Evolutionary conservation across 106 monocot species (phyloP).

Genomic region (Triglochin maritima): DNA sequence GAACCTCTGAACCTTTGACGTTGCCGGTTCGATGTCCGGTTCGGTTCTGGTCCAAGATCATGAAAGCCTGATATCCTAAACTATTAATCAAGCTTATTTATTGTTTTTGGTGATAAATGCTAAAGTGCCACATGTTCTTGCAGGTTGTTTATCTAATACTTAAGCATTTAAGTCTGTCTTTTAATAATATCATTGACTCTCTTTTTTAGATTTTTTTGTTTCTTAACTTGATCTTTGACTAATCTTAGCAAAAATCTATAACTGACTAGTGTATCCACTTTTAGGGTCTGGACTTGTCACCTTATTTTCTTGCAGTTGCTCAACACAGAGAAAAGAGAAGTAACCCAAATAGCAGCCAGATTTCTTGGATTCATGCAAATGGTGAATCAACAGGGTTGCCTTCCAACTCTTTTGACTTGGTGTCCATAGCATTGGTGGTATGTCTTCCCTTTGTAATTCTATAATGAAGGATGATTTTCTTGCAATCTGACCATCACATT

Average conservation of each 20-base stretch:
- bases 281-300: conserved; percentile 76
- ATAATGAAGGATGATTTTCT: not conserved
- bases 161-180: too few relatives aligned
- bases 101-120: too few relatives aligned
- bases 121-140: too few relatives aligned
- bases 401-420: conserved; percentile 63
- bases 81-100: too few relatives aligned
- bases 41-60: too few relatives aligned
- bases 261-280: too few relatives aligned
- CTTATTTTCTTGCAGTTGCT: conserved; percentile 79
- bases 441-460: not conserved
- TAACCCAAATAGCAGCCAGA: conserved; percentile 13
- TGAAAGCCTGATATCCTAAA: too few relatives aligned
- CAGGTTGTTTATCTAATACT: too few relatives aligned
- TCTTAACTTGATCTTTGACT: not conserved
- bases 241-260: not conserved
- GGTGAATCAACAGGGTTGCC: conserved; percentile 70
- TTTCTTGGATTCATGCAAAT: conserved; percentile 80
- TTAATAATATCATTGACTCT: too few relatives aligned
- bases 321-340: conserved; percentile 45
- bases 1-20: too few relatives aligned
- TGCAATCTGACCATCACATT: not conserved
- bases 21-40: too few relatives aligned
- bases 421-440: conserved; percentile 81
- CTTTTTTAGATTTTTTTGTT: not conserved